Evolutionary conservation across 179 eudicot genomes (phyloP).

Genomic region (Silene noctiflora): DNA sequence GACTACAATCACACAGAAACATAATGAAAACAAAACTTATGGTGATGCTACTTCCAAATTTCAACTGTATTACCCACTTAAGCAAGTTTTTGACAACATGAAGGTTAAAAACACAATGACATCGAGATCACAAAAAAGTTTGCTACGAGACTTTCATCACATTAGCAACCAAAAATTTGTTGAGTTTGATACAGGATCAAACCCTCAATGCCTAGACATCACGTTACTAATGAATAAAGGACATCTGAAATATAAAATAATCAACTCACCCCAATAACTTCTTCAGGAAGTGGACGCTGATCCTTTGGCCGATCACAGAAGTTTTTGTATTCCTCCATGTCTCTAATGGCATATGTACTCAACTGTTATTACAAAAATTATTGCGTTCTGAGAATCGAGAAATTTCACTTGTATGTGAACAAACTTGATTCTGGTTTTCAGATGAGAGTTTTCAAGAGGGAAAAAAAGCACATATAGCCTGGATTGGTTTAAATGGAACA

Average conservation of each 20-base stretch:
- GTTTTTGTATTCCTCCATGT: constrained; percentile 93
- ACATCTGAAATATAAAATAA: not conserved
- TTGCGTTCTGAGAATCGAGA: constrained; percentile 6
- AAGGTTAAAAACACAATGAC: constrained; percentile 5
- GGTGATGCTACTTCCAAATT: not conserved
- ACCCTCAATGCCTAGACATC: not conserved
- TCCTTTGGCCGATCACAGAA: constrained; percentile 92
- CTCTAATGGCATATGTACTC: constrained; percentile 90
- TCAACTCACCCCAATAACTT: constrained; percentile 85
- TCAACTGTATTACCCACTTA: not conserved
- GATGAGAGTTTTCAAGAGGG: not conserved
- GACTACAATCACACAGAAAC: not conserved
- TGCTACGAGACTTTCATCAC: not conserved
- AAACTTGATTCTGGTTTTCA: too few relatives aligned
- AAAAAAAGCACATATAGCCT: not conserved
- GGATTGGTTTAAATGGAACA: not conserved
- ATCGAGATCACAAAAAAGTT: not conserved
- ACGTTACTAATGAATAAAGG: not conserved
- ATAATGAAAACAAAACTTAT: not conserved
- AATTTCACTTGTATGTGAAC: too few relatives aligned
- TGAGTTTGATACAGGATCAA: not conserved
- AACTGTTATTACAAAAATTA: constrained; percentile 44
- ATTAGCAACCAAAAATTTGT: not conserved
- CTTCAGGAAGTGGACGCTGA: constrained; percentile 96
- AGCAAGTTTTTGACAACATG: not conserved